A percentile compares a stretch with the other conserved stretches of the same genome.
These are phyloP conservation scores for Bolboschoenoplectus hybrid DNA, from an alignment of 202 grass and related monocot genomes.

Conservation along the genomic window DNA sequence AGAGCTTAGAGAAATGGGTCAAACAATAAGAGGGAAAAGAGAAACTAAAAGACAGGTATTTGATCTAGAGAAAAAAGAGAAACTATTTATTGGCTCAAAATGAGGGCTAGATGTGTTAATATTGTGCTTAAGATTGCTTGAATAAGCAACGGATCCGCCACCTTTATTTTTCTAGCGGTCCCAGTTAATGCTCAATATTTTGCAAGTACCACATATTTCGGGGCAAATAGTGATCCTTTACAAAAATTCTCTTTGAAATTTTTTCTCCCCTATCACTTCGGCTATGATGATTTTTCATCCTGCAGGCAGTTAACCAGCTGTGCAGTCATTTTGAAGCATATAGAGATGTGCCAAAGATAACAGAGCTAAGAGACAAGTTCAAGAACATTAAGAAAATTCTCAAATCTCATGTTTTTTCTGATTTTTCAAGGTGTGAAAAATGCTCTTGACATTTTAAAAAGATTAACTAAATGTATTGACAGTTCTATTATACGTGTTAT, in stretches of 20 bases:
- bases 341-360: conserved; percentile 96
- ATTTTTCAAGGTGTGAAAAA: conserved; percentile 87
- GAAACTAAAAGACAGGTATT: neutral
- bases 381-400: conserved; percentile 99
- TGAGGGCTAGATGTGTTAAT: conserved; percentile 20
- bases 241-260: neutral
- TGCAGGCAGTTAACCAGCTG: conserved; percentile 94
- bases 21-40: neutral
- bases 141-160: neutral
- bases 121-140: conserved; percentile 1
- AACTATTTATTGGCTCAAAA: neutral
- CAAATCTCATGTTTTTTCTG: conserved; percentile 98
- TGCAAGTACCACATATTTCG: conserved; percentile 26
- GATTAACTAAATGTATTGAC: neutral
- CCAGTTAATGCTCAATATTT: conserved; percentile 22
- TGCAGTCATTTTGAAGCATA: conserved; percentile 99
- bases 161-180: neutral
- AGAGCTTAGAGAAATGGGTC: neutral
- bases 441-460: neutral
- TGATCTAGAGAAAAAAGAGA: neutral
- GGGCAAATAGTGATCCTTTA: neutral
- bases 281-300: conserved; percentile 34
- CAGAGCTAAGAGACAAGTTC: conserved; percentile 96
- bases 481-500: neutral
- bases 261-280: neutral